Evolutionary conservation across 2,329 filamentous ascomycete species (phyloP).

Genomic region (Colletotrichum navitas): DNA sequence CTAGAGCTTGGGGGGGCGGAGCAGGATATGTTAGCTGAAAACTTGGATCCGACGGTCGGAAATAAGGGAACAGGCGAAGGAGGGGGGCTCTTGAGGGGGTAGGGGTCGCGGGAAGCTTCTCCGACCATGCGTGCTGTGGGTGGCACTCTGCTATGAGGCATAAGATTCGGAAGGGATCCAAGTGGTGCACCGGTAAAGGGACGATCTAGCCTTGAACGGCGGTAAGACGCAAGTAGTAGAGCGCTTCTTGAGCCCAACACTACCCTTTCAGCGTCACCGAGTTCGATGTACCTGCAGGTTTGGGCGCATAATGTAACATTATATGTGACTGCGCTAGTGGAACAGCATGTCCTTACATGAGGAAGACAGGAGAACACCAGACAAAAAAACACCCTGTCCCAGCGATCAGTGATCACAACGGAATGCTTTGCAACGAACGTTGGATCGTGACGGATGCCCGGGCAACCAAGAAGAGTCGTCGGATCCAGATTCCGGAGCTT

Average conservation of each 20-base stretch:
- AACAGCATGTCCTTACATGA: background rate
- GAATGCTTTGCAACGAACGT: background rate
- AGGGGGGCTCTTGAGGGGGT: background rate
- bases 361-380: background rate
- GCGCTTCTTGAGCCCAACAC: background rate
- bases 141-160: background rate
- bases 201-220: background rate
- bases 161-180: too few relatives aligned
- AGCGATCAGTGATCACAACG: background rate
- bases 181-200: background rate
- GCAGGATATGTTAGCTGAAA: constrained; percentile 38
- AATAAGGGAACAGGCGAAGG: background rate
- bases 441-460: background rate
- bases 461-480: background rate
- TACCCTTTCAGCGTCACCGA: background rate
- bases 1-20: constrained; percentile 66
- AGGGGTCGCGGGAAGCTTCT: background rate
- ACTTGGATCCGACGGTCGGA: constrained; percentile 8
- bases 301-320: background rate
- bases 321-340: too few relatives aligned
- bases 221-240: background rate
- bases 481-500: background rate
- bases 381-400: background rate
- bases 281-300: background rate
- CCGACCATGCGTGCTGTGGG: constrained; percentile 8